A percentile compares a stretch with the other conserved stretches of the same genome.
phyloP scores from a whole-genome alignment of 345 rosid genomes.

The Arabis hirsuta region DNA sequence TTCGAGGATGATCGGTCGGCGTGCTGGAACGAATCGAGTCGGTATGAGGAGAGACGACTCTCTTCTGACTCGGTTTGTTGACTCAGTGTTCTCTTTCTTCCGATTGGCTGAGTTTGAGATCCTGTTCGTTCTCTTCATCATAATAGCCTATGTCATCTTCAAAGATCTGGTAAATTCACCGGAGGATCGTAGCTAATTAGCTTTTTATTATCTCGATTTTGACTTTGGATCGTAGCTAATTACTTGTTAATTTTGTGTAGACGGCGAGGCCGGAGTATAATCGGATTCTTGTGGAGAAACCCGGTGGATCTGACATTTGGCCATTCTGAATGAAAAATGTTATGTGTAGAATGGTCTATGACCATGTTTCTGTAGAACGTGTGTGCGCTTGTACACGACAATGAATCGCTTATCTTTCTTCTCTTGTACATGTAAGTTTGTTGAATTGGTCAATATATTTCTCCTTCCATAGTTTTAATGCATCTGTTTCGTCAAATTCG shows the following conservation, averaged over 20 bases:
- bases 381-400: slow-evolving; percentile 18
- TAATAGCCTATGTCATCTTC: slow-evolving; percentile 42
- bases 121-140: slow-evolving; percentile 40
- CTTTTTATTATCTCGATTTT: background rate
- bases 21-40: slow-evolving; percentile 41
- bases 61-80: slow-evolving; percentile 40
- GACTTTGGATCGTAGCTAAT: background rate
- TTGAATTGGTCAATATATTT: slow-evolving; percentile 20
- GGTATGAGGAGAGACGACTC: slow-evolving; percentile 43
- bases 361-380: slow-evolving; percentile 17
- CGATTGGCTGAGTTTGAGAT: slow-evolving; percentile 49
- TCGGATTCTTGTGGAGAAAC: slow-evolving; percentile 44
- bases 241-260: slow-evolving; percentile 23
- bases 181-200: background rate
- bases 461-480: slow-evolving; percentile 12
- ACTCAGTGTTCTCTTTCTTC: slow-evolving; percentile 43
- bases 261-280: slow-evolving; percentile 47
- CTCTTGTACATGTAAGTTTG: slow-evolving; percentile 25
- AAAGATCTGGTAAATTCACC: slow-evolving; percentile 42
- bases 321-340: slow-evolving; percentile 24
- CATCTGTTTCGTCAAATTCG: background rate
- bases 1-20: slow-evolving; percentile 40
- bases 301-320: slow-evolving; percentile 40
- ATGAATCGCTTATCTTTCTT: slow-evolving; percentile 24
- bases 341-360: slow-evolving; percentile 8